A percentile compares a stretch with the other conserved stretches of the same genome.
Evolutionary conservation across 2,329 filamentous ascomycete species (phyloP).

Genomic region (Fusarium torulosum): DNA sequence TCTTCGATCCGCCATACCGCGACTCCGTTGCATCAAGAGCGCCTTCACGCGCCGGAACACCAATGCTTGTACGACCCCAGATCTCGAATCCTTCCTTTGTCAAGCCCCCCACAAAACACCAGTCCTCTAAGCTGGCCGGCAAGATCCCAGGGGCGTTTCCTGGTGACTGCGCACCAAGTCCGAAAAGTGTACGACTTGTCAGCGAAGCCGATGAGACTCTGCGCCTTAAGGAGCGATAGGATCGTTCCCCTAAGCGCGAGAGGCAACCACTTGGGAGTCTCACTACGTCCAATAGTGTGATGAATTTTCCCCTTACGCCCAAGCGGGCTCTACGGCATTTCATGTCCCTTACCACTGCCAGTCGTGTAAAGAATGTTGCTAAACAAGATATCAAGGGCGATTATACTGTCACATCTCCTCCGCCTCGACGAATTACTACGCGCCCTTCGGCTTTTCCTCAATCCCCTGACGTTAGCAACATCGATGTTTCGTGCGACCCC

Average conservation of each 20-base stretch:
- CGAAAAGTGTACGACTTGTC: constrained; percentile 62
- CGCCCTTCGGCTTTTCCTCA: constrained; percentile 79
- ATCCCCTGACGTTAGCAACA: constrained; percentile 77
- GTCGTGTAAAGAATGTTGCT: constrained; percentile 61
- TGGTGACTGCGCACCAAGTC: constrained; percentile 49
- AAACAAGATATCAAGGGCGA: constrained; percentile 65
- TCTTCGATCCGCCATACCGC: constrained; percentile 82
- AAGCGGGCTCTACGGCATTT: constrained; percentile 53
- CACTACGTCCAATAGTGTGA: constrained; percentile 48
- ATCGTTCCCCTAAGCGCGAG: constrained; percentile 41
- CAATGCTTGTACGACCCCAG: constrained; percentile 71
- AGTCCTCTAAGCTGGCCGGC: constrained; percentile 33
- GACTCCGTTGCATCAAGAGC: constrained; percentile 71
- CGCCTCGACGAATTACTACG: constrained; percentile 73
- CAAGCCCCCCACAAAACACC: constrained; percentile 45
- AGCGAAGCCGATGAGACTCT: constrained; percentile 46
- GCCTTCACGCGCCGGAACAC: constrained; percentile 75
- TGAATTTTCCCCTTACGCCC: constrained; percentile 47
- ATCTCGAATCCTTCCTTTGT: constrained; percentile 53
- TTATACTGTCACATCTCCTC: constrained; percentile 60
- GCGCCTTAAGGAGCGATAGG: constrained; percentile 50
- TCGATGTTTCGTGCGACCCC: constrained; percentile 70
- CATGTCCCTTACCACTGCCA: constrained; percentile 62
- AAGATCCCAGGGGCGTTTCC: constrained; percentile 51
- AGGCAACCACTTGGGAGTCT: constrained; percentile 32